A percentile compares a stretch with the other conserved stretches of the same genome.
Evolutionary conservation across 2,329 filamentous ascomycete species (phyloP).

Genomic region (Anthostomella pinea): DNA sequence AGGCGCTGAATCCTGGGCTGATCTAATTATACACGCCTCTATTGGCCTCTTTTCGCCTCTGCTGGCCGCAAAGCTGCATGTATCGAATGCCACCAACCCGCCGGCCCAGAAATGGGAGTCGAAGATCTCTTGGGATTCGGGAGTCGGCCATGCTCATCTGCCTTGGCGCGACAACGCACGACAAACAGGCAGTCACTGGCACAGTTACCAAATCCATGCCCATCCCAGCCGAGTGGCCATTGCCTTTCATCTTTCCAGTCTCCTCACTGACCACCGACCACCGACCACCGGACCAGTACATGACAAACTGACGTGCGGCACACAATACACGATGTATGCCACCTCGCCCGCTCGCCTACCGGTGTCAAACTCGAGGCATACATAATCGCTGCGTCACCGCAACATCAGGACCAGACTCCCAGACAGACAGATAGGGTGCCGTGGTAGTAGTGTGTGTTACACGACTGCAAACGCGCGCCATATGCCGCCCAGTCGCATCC

Average conservation of each 20-base stretch:
- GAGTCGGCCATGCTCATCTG: neutral
- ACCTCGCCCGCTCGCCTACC: too few relatives aligned
- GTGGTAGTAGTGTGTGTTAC: neutral
- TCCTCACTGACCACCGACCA: too few relatives aligned
- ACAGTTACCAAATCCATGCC: neutral
- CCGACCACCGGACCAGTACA: too few relatives aligned
- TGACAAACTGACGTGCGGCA: neutral
- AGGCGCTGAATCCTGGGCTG: constrained; percentile 3
- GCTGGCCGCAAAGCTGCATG: too few relatives aligned
- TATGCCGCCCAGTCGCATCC: too few relatives aligned
- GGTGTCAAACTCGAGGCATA: neutral
- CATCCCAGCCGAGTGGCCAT: too few relatives aligned
- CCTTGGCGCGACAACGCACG: neutral
- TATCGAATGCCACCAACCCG: too few relatives aligned
- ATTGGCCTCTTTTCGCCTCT: too few relatives aligned
- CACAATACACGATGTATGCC: neutral
- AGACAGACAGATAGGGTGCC: neutral
- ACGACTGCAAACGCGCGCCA: too few relatives aligned
- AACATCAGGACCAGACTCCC: neutral
- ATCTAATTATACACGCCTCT: constrained; percentile 3
- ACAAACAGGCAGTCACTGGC: neutral
- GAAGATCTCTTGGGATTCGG: neutral
- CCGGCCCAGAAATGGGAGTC: neutral
- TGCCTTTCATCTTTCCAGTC: too few relatives aligned
- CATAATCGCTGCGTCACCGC: neutral